These are phyloP conservation scores for Aspergillus chevalieri DNA, from an alignment of 2,329 filamentous ascomycete genomes.

Conservation along the genomic window DNA sequence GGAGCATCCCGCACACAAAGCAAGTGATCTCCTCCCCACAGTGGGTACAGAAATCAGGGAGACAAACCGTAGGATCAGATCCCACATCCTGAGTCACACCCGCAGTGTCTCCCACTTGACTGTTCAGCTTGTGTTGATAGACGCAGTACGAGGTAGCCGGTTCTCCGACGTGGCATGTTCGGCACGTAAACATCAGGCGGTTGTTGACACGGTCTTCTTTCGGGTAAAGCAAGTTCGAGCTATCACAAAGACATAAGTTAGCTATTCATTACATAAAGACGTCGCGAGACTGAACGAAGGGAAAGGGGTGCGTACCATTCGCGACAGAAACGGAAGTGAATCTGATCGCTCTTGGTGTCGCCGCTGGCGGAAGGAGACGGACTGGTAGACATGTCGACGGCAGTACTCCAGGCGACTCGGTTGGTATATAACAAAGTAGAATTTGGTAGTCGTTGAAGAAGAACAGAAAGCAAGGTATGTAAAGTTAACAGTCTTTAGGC, in stretches of 20 bases:
- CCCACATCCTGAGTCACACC: constrained; percentile 96
- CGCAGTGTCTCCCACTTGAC: constrained; percentile 85
- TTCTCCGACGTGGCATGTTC: constrained; percentile 88
- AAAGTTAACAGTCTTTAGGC: neutral
- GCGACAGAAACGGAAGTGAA: constrained; percentile 95
- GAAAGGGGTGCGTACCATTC: constrained; percentile 61
- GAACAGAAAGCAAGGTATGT: neutral
- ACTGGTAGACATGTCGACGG: constrained; percentile 34
- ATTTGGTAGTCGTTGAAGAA: neutral
- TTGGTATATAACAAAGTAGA: neutral
- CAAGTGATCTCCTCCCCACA: constrained; percentile 55
- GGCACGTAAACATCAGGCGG: constrained; percentile 89
- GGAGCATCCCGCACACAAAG: constrained; percentile 43
- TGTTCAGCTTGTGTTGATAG: constrained; percentile 90
- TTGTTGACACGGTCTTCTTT: constrained; percentile 83
- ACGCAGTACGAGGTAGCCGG: constrained; percentile 82
- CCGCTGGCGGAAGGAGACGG: constrained; percentile 37
- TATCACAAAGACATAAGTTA: constrained; percentile 30
- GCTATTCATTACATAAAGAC: neutral
- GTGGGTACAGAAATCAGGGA: constrained; percentile 50
- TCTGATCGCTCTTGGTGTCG: constrained; percentile 57
- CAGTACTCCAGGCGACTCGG: neutral
- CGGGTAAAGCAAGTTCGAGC: constrained; percentile 95
- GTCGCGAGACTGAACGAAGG: neutral
- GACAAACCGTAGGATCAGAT: constrained; percentile 96